phyloP scores from a whole-genome alignment of 1,284 basidiomycete genomes.

The Ganoderma lingzhi region DNA sequence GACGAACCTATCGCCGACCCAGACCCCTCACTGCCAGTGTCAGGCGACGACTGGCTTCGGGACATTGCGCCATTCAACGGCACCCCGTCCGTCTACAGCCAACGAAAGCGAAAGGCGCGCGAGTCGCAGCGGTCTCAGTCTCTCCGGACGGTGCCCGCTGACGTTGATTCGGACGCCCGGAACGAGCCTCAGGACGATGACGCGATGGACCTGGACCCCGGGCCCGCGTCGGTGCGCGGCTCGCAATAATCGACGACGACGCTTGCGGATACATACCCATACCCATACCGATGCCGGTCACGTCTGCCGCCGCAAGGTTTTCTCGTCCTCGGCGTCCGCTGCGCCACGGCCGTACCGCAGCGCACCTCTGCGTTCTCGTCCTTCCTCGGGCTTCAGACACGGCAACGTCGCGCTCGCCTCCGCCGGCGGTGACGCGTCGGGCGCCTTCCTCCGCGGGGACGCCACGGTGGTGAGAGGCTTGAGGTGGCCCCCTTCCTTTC shows the following conservation, averaged over 20 bases:
- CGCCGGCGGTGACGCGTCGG: neutral
- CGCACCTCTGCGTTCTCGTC: slow-evolving; percentile 16
- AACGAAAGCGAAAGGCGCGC: slow-evolving; percentile 18
- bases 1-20: slow-evolving; percentile 12
- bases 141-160: slow-evolving; percentile 1
- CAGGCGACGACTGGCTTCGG: neutral
- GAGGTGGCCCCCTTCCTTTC: neutral
- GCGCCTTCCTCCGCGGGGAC: slow-evolving; percentile 17
- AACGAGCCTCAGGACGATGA: neutral
- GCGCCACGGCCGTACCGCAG: slow-evolving; percentile 11
- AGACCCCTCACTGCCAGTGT: neutral
- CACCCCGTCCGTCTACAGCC: slow-evolving; percentile 20
- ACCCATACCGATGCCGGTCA: too few species aligned
- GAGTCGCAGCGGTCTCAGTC: slow-evolving; percentile 12
- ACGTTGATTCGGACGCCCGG: neutral
- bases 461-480: slow-evolving; percentile 20
- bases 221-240: neutral
- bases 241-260: neutral
- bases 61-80: slow-evolving; percentile 15
- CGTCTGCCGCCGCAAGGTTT: neutral
- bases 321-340: neutral
- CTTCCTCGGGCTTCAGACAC: slow-evolving; percentile 34
- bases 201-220: slow-evolving; percentile 13
- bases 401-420: slow-evolving; percentile 30
- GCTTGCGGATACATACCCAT: neutral